Evolutionary conservation across 1,139 yeast genomes (phyloP).

Genomic region (Suhomyces choctaworum): DNA sequence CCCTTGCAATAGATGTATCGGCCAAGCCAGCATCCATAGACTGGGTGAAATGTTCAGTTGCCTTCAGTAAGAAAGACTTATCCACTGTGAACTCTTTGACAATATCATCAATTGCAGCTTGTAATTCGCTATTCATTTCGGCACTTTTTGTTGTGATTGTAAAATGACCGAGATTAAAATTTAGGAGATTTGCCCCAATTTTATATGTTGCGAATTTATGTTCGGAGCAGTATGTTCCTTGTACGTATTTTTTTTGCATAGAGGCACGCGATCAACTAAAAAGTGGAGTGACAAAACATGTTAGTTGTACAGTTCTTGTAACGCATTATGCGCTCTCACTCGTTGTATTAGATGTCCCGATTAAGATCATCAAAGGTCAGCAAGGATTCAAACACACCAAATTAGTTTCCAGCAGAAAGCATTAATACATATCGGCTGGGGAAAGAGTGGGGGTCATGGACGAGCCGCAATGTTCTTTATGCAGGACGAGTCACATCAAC

Average conservation of each 20-base stretch:
- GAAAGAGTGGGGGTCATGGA: no score
- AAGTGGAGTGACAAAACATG: slow-evolving; percentile 1
- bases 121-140: slow-evolving; percentile 32
- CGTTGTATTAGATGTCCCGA: no score
- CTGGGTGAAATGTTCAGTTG: slow-evolving; percentile 64
- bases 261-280: slow-evolving; percentile 3
- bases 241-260: not conserved
- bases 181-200: not conserved
- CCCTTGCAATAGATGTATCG: slow-evolving; percentile 36
- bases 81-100: slow-evolving; percentile 56
- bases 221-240: slow-evolving; percentile 14
- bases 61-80: slow-evolving; percentile 51
- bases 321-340: not conserved
- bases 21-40: slow-evolving; percentile 64
- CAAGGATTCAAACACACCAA: no score
- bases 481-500: no score
- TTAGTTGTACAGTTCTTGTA: not conserved
- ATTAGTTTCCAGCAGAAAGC: no score
- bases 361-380: no score
- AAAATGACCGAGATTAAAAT: no score
- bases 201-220: slow-evolving; percentile 4
- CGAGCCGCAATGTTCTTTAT: no score
- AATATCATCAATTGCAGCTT: slow-evolving; percentile 46
- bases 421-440: no score
- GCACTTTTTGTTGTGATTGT: not conserved